Evolutionary conservation across 2,329 filamentous ascomycete species (phyloP).

Genomic region (Penicillium sp.): DNA sequence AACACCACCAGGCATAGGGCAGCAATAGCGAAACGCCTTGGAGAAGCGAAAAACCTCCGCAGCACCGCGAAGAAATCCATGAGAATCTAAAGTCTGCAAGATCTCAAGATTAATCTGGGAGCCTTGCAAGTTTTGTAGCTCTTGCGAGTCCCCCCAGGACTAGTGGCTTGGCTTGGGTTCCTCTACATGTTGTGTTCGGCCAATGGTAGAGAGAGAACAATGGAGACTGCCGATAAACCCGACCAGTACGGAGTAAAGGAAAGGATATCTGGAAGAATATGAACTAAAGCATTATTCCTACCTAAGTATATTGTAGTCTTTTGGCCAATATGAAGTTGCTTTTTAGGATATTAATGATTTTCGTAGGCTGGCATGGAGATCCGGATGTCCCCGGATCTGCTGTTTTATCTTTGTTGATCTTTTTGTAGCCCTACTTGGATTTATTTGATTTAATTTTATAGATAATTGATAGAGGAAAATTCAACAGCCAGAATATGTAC

Average conservation of each 20-base stretch:
- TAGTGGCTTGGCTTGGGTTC: conserved; percentile 8
- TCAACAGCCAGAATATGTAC: not conserved
- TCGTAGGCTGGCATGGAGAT: not conserved
- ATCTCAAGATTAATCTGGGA: not conserved
- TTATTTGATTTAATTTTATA: too few species aligned
- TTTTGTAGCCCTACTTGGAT: not conserved
- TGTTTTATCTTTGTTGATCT: not conserved
- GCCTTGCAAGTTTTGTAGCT: not conserved
- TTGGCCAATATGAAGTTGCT: not conserved
- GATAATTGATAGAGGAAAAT: too few species aligned
- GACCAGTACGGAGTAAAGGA: not conserved
- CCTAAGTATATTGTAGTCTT: not conserved
- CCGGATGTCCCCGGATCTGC: not conserved
- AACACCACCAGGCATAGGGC: not conserved
- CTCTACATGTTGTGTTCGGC: not conserved
- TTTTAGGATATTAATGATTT: too few species aligned
- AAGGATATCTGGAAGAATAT: not conserved
- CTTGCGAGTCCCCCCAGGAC: not conserved
- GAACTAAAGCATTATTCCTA: not conserved
- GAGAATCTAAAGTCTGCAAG: not conserved
- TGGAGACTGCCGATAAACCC: not conserved
- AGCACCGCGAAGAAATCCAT: not conserved
- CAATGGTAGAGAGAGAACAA: not conserved
- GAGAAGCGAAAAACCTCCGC: not conserved
- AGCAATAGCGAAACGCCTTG: conserved; percentile 1